Base-by-base conservation (phyloP, 148 eudicot species). In the Tetragonia tetragonoides region DNA sequence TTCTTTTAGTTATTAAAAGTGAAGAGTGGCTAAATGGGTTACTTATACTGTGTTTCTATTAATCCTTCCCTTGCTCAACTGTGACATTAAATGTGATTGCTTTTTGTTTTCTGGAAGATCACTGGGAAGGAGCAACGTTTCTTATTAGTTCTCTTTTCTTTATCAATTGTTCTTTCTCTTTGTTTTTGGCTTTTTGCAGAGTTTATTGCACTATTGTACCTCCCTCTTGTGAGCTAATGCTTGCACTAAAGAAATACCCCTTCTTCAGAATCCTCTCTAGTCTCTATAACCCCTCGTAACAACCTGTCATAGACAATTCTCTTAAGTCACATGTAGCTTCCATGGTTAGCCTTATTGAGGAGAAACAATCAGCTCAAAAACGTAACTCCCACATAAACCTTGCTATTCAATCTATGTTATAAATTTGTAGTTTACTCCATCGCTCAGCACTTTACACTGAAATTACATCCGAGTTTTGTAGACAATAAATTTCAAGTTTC, bases 251-350 rank as follows among this genome's bases (percentile, higher is more conserved):
- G 60, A 21, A 67, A 46, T 57, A 18, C 46, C 21, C 14, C 61
- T 78, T 72, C 75, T 56, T 15, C 64, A 18, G 11, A 63, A 21
- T 64, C 23, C 62, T 67, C 51, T 20, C 64, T 65, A 23, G 59
- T 67, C 51, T 20, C 64, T 65, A 23, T 57, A 5, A 49, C 40
- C 60, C 65, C 51, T 28, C 46, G 7, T 49, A 62, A 46, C 46
- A 42, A 9, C 40, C 5, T 23, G 5, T 60, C 64, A 60, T 60
- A n/a, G n/a, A 4, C 20, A 7, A 8, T 20, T n/a, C 9, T n/a
- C 20, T 20, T 38, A 34, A n/a, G 3, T 17, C 7, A 41, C 20
- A 24, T 42, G 6, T 62, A 74, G 54, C 4, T 47, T 73, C 24
- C 54, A 70, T 42, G 66, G 37, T 60, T 49, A 34, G 6, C 15